Percentiles rank a stretch among this genome's conserved stretches.
Conservation (phyloP, 169 alveolate species). For the Plasmodium vivax region DNA sequence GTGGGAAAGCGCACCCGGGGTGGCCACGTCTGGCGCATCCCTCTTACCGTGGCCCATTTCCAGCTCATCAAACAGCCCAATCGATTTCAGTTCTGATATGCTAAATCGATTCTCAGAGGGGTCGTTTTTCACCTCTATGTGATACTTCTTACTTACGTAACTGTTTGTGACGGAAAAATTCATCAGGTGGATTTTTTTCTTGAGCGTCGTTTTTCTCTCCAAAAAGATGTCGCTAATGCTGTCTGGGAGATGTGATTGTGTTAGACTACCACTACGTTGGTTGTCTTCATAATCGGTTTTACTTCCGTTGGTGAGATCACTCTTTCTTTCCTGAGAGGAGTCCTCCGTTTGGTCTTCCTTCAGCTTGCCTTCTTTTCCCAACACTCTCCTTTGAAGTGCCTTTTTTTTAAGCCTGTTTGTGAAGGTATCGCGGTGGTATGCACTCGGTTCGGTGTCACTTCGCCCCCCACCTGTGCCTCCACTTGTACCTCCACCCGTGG, state of each 20-base stretch:
- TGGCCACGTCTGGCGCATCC: background rate
- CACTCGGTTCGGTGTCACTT: background rate
- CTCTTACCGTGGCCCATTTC: background rate
- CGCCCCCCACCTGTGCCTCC: background rate
- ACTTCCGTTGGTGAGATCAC: background rate
- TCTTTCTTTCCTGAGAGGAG: background rate
- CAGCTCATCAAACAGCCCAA: constrained; percentile 21
- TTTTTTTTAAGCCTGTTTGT: background rate
- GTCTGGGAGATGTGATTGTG: background rate
- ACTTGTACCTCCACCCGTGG: background rate
- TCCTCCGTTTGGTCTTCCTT: background rate
- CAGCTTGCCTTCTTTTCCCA: background rate
- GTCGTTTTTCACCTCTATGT: constrained; percentile 4
- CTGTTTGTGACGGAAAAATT: constrained; percentile 21
- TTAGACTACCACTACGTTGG: background rate
- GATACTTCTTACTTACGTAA: constrained; percentile 54
- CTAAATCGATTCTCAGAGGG: background rate
- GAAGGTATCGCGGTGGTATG: background rate
- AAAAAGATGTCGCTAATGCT: background rate
- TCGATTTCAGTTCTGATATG: constrained; percentile 28
- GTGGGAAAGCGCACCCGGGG: background rate
- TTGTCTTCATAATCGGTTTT: background rate
- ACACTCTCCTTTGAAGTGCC: background rate
- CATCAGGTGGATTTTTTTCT: background rate
- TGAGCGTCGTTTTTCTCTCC: background rate